Conservation (phyloP, 2,329 filamentous ascomycete species). For the Xylariaceae sp. region DNA sequence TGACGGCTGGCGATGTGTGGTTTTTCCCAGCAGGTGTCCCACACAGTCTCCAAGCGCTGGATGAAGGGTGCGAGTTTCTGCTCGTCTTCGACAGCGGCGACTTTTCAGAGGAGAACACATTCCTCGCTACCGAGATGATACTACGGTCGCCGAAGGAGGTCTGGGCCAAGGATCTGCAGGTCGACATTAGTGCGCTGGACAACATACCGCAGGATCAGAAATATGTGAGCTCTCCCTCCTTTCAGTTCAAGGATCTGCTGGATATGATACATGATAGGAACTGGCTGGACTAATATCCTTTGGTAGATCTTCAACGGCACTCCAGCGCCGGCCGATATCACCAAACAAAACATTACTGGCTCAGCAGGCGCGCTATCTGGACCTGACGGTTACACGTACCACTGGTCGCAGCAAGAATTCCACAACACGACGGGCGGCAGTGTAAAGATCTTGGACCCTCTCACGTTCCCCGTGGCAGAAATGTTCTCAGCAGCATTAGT, state of each 20-base stretch:
- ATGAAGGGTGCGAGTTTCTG: slow-evolving; percentile 63
- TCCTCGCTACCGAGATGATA: slow-evolving; percentile 62
- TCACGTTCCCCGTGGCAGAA: slow-evolving; percentile 62
- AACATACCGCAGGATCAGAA: slow-evolving; percentile 55
- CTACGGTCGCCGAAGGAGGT: slow-evolving; percentile 58
- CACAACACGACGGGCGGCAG: slow-evolving; percentile 60
- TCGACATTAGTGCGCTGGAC: slow-evolving; percentile 55
- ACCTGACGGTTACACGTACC: slow-evolving; percentile 54
- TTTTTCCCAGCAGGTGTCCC: slow-evolving; percentile 29
- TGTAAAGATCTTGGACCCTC: slow-evolving; percentile 65
- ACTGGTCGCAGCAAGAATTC: slow-evolving; percentile 58
- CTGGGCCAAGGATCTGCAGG: slow-evolving; percentile 61
- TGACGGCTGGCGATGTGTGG: slow-evolving; percentile 60
- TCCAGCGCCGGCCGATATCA: slow-evolving; percentile 52
- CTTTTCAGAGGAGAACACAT: slow-evolving; percentile 66
- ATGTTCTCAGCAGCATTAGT: slow-evolving; percentile 64
- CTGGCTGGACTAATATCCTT: slow-evolving; percentile 1
- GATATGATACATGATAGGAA: neutral
- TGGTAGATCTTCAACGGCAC: slow-evolving; percentile 58
- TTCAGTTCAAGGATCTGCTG: too few relatives aligned
- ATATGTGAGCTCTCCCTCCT: slow-evolving; percentile 51
- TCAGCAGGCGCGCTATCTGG: slow-evolving; percentile 51
- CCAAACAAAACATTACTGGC: slow-evolving; percentile 55
- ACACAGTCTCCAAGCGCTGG: slow-evolving; percentile 59
- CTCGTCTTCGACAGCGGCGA: slow-evolving; percentile 65